These are phyloP conservation scores for Hortiboletus rubellus DNA, from an alignment of 1,284 basidiomycete genomes.

Conservation along the genomic window DNA sequence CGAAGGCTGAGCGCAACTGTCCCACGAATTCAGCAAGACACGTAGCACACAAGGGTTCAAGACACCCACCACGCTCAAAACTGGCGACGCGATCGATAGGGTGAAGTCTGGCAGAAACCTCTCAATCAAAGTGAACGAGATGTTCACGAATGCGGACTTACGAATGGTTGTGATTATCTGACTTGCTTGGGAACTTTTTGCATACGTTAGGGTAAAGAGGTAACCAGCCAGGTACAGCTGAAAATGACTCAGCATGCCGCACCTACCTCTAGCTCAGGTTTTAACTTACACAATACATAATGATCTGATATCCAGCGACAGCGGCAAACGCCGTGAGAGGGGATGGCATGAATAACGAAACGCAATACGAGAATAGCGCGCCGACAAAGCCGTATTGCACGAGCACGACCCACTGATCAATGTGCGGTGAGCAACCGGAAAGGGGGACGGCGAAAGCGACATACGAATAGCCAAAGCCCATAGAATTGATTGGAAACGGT, in stretches of 20 bases:
- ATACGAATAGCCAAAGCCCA: conserved; percentile 67
- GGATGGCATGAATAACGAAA: conserved; percentile 61
- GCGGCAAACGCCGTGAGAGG: conserved; percentile 75
- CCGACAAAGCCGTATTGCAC: conserved; percentile 70
- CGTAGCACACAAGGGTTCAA: background rate
- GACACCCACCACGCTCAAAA: conserved; percentile 63
- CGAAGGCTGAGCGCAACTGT: conserved; percentile 61
- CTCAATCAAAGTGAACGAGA: background rate
- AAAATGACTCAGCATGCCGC: background rate
- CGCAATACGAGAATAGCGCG: conserved; percentile 67
- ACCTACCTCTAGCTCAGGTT: too few relatives aligned
- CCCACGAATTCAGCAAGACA: conserved; percentile 1
- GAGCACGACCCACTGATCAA: conserved; percentile 63
- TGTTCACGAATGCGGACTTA: conserved; percentile 25
- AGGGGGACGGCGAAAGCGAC: conserved; percentile 25
- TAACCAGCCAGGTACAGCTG: conserved; percentile 67
- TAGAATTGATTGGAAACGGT: conserved; percentile 61
- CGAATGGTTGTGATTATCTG: conserved; percentile 61
- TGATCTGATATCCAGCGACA: conserved; percentile 72
- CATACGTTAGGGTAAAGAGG: conserved; percentile 69
- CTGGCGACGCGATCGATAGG: conserved; percentile 64
- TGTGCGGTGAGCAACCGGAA: background rate
- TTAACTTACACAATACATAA: conserved; percentile 64
- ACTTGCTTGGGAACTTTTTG: conserved; percentile 55
- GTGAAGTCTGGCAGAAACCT: conserved; percentile 52